A percentile compares a stretch with the other conserved stretches of the same genome.
phyloP scores from a whole-genome alignment of 2,329 filamentous ascomycete species.

The Penicillium glabrum region DNA sequence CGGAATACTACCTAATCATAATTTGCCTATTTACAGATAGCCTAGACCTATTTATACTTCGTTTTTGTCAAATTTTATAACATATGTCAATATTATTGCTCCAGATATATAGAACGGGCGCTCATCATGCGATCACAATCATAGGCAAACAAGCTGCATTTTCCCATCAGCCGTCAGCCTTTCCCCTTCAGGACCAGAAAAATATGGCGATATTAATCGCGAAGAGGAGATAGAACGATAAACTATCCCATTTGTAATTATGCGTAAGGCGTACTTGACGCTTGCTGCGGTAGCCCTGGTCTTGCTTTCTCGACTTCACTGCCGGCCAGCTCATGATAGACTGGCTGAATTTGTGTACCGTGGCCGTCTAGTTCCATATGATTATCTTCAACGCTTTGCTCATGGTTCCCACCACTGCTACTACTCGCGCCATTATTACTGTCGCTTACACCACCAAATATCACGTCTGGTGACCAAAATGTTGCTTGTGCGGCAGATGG shows the following conservation, averaged over 20 bases:
- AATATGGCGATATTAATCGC: not conserved
- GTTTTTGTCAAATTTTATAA: not conserved
- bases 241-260: not conserved
- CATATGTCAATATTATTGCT: not conserved
- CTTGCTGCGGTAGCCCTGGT: not conserved
- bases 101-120: not conserved
- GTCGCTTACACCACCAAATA: not conserved
- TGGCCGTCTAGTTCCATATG: slow-evolving; percentile 12
- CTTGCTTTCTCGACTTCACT: not conserved
- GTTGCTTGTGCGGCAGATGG: not conserved
- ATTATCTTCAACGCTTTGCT: slow-evolving; percentile 5
- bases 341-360: slow-evolving; percentile 9
- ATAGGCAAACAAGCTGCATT: not conserved
- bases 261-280: not conserved
- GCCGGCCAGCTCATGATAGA: slow-evolving; percentile 14
- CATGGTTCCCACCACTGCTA: not conserved
- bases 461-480: slow-evolving; percentile 14
- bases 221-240: not conserved
- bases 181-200: not conserved
- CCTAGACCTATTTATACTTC: not conserved
- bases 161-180: not conserved
- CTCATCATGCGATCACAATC: not conserved
- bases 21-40: not conserved
- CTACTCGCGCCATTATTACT: slow-evolving; percentile 2
- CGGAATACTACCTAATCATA: not conserved